phyloP scores from a whole-genome alignment of 2,329 filamentous ascomycete genomes.

The Exophiala alcalophila region DNA sequence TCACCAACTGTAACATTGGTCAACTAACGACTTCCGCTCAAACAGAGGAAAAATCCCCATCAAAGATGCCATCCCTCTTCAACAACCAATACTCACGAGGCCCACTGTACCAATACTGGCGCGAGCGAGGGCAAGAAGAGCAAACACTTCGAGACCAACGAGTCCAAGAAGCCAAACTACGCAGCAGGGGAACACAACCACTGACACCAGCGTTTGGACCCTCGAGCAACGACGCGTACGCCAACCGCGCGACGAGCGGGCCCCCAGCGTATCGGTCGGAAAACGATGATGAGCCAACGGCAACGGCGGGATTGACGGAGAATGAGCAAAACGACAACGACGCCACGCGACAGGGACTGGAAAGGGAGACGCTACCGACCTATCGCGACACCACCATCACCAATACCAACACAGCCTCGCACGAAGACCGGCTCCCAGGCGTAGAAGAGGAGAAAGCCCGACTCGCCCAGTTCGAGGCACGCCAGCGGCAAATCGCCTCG shows the following conservation, averaged over 20 bases:
- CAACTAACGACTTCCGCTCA: no score
- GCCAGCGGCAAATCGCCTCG: constrained; percentile 2
- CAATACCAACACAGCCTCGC: neutral
- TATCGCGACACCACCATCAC: constrained; percentile 3
- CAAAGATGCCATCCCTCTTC: constrained; percentile 11
- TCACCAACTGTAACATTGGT: no score
- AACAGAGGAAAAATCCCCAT: no score
- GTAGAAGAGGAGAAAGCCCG: constrained; percentile 14
- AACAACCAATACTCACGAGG: constrained; percentile 18
- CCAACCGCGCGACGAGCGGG: constrained; percentile 6
- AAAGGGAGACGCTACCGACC: neutral
- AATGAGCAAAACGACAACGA: neutral
- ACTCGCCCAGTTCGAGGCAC: constrained; percentile 7
- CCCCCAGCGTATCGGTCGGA: constrained; percentile 17
- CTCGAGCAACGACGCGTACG: constrained; percentile 14
- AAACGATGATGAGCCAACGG: no score
- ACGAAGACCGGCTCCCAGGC: neutral
- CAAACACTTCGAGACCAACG: constrained; percentile 11
- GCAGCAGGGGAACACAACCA: constrained; percentile 10
- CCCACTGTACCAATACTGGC: constrained; percentile 23
- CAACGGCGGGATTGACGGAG: neutral
- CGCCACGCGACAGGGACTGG: neutral
- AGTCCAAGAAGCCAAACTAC: constrained; percentile 14
- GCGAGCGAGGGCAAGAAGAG: constrained; percentile 15
- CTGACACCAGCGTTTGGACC: constrained; percentile 10